Evolutionary conservation across 148 eudicot genomes (phyloP), one percentile per base, ranked within the genome.

Genomic region (Rhododendron molle): DNA sequence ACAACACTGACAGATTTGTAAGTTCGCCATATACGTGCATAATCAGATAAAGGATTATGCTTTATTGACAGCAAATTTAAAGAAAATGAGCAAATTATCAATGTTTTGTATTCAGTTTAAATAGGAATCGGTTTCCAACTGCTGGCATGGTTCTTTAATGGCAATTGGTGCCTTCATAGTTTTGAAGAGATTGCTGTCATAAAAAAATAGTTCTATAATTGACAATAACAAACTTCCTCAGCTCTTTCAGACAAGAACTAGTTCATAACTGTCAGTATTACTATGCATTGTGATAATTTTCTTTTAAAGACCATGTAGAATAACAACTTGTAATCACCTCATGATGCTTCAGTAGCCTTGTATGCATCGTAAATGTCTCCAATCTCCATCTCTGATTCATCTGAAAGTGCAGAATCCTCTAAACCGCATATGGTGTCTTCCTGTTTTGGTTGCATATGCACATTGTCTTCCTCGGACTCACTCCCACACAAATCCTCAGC

Each of bases 351-450:
- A 32, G 46, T 86, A 56, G 92, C 91, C 81, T 90, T 87, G 88
- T 95, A 93, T 78, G 92, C 96, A 36, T 85, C 85, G 83, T 67
- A 87, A 88, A 96, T 87, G 86, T 95, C 99, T 18, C 88, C 94
- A 83, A 96, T 81, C 83, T 95, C 99, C 98, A 96, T 95, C 89
- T 94, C 99, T 85, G 92, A 90, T 52, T 88, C 91, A 73, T 88
- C 88, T 2, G 71, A n/a, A 71, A 85, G 69, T 47, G 82, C 85
- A 83, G 49, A 91, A 85, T 87, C 93, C 72, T 90, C 92, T 52
- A 91, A 87, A 82, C 84, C 86, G 81, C 69, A 79, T 62, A 89
- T 47, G 56, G 83, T 87, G 26, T 86, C 91, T 81, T 90, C 88
- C 62, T 91, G 85, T 62, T 83, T 83, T 28, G 54, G 56, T 67